Evolutionary conservation across 2,329 filamentous ascomycete genomes (phyloP).

Genomic region (Lachnellula hyalina): DNA sequence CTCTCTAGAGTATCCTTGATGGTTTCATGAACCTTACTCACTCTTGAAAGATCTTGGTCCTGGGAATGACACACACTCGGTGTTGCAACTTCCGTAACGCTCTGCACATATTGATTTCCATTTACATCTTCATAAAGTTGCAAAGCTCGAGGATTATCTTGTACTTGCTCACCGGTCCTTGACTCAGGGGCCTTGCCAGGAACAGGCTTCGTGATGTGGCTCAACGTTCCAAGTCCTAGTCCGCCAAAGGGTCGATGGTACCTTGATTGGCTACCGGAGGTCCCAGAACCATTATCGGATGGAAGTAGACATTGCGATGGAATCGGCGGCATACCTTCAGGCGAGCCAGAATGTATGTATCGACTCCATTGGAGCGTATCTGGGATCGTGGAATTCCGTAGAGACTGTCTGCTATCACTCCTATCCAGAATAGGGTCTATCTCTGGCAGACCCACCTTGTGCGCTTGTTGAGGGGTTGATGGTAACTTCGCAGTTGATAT

Average conservation of each 20-base stretch:
- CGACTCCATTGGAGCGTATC: conserved; percentile 27
- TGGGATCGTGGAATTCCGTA: conserved; percentile 13
- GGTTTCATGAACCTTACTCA: conserved; percentile 13
- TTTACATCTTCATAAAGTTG: conserved; percentile 25
- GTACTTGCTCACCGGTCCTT: conserved; percentile 1
- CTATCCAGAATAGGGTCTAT: background rate
- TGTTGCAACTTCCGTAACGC: conserved; percentile 27
- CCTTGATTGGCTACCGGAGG: conserved; percentile 22
- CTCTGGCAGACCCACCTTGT: background rate
- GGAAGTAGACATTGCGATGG: conserved; percentile 33
- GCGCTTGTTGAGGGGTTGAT: background rate
- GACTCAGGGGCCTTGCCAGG: background rate
- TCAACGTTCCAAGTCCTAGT: conserved; percentile 23
- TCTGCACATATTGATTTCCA: conserved; percentile 25
- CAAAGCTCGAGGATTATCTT: conserved; percentile 13
- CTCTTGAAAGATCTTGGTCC: conserved; percentile 11
- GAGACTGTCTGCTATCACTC: background rate
- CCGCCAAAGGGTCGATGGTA: conserved; percentile 26
- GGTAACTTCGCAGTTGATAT: conserved; percentile 1
- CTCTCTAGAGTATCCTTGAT: conserved; percentile 18
- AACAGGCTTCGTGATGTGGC: conserved; percentile 20
- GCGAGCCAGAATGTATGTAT: conserved; percentile 22
- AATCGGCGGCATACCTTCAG: conserved; percentile 29
- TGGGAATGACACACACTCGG: conserved; percentile 22
- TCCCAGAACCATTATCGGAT: conserved; percentile 28